phyloP scores from a whole-genome alignment of 2,329 filamentous ascomycete species.

The Paecilomyces sp. region DNA sequence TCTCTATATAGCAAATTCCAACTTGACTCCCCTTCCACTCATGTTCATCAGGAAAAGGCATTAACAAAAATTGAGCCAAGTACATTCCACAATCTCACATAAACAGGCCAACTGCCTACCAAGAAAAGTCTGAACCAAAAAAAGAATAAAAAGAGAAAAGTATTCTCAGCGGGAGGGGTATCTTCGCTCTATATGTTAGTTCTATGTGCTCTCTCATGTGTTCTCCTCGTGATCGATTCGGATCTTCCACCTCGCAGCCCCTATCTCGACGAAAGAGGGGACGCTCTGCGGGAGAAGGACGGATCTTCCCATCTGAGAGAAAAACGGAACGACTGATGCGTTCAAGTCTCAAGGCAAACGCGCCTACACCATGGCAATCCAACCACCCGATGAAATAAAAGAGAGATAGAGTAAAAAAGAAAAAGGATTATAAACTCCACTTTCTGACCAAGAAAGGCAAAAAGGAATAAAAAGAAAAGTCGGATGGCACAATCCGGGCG shows the following conservation, averaged over 20 bases:
- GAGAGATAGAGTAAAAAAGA: not conserved
- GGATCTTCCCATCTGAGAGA: too few species aligned
- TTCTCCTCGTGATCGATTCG: not conserved
- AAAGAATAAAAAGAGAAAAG: not conserved
- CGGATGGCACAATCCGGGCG: not conserved
- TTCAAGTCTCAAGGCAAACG: not conserved
- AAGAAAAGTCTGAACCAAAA: not conserved
- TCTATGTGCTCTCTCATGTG: not conserved
- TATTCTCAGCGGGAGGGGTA: not conserved
- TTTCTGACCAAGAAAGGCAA: not conserved
- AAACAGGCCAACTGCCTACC: too few species aligned
- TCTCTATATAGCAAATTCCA: too few species aligned
- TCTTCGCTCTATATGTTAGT: not conserved
- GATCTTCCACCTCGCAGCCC: not conserved
- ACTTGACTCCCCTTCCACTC: too few species aligned
- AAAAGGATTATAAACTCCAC: not conserved
- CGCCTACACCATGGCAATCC: not conserved
- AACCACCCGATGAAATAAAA: not conserved
- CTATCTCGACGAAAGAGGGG: too few species aligned
- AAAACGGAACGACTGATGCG: not conserved
- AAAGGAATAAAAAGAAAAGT: not conserved
- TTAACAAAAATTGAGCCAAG: too few species aligned
- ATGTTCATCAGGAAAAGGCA: too few species aligned
- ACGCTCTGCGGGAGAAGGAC: too few species aligned
- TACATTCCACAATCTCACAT: too few species aligned